Base-by-base conservation (phyloP, 352 stramenopile species). In the Phytophthora crassamura region DNA sequence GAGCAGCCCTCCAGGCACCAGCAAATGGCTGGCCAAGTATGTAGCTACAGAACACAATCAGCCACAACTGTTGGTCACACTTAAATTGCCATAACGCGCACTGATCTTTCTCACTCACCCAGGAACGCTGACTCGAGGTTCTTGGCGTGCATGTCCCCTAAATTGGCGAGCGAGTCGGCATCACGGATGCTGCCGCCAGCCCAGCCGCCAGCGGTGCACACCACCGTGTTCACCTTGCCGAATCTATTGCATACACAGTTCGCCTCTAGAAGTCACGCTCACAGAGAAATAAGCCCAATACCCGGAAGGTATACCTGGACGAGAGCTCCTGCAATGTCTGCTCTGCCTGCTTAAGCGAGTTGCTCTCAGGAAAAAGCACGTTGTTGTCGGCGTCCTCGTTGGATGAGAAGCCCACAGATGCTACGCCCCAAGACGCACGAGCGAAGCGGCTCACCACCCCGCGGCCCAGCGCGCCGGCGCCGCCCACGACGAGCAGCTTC, bases 181-280 rank as follows among this genome's bases (percentile, higher is more conserved):
- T 90, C 78, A 25, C 78, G 82, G 62, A 94, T 90, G 50, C 80
- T 92, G 15, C 85, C 87, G 16, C 85, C 84, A 22, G 84, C 82
- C 89, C 87, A 95, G 5, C 88, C 88, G 14, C 88, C 88, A 35
- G 88, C 88, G 18, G 86, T 77, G 62, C 86, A 95, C 32, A 96
- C 80, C 2, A 96, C 81, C 0, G 84, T 87, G 55, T 94, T 86
- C 38, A 94, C 65, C 40, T 79, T 75, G 0, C 84, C 84, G 47
- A 77, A 84, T 22, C 72, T 87, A 30, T 14, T 32, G 28, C 28
- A 32, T 32, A 8, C 28, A 32, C 28, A 32, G 5, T 8, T 6
- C 5, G 28, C 8, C 5, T 32, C 5, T 32, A 32, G 25, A 5
- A 30, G 5, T 30, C 25, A 30, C 33, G 14, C 47, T 2, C 20